A percentile compares a stretch with the other conserved stretches of the same genome.
phyloP scores from a whole-genome alignment of 2,329 filamentous ascomycete species.

The Diaporthe ilicicola region DNA sequence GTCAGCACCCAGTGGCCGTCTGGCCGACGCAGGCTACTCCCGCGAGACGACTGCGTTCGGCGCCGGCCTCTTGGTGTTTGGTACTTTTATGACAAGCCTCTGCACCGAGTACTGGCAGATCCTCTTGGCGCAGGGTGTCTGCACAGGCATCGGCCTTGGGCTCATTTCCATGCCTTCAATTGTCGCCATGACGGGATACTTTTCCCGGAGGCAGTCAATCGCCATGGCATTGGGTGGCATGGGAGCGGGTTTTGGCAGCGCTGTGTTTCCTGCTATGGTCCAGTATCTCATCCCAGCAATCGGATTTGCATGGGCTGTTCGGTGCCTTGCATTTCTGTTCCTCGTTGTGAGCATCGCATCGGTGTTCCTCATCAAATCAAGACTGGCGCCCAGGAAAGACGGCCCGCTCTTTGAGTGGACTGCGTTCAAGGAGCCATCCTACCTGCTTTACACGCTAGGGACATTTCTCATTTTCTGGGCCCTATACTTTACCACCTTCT shows the following conservation, averaged over 20 bases:
- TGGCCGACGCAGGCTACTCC: constrained; percentile 59
- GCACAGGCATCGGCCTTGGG: constrained; percentile 62
- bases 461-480: constrained; percentile 50
- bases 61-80: constrained; percentile 51
- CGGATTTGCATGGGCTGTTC: constrained; percentile 72
- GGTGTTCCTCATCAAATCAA: constrained; percentile 54
- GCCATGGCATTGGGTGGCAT: neutral
- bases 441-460: constrained; percentile 48
- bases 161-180: constrained; percentile 58
- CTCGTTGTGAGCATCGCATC: constrained; percentile 42
- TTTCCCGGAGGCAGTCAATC: constrained; percentile 11
- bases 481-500: constrained; percentile 62
- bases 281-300: constrained; percentile 42
- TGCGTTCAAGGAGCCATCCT: constrained; percentile 59
- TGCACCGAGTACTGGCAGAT: constrained; percentile 60
- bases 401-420: constrained; percentile 58
- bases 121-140: constrained; percentile 39
- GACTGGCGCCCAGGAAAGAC: constrained; percentile 52
- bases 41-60: constrained; percentile 50
- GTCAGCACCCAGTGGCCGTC: constrained; percentile 55
- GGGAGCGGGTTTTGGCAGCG: constrained; percentile 64
- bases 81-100: constrained; percentile 58
- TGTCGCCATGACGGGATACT: constrained; percentile 37
- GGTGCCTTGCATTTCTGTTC: constrained; percentile 66
- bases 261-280: constrained; percentile 59